These are phyloP conservation scores for Rhynchospora pubera DNA, from an alignment of 176 grass and related monocot genomes.

Conservation along the genomic window DNA sequence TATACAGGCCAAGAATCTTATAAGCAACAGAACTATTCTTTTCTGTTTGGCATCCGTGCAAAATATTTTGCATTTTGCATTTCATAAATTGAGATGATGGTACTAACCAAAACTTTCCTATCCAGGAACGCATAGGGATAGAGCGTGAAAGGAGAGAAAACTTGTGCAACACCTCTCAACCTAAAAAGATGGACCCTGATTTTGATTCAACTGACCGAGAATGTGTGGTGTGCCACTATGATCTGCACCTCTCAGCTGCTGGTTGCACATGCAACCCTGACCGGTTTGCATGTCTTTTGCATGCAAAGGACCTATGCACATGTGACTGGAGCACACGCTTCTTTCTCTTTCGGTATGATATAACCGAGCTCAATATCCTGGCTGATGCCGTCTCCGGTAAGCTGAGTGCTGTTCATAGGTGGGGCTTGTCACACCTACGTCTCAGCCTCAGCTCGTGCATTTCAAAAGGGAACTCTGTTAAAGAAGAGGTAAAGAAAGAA, in stretches of 20 bases:
- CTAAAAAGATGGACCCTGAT: conserved; percentile 66
- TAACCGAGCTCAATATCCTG: conserved; percentile 72
- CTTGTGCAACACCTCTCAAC: conserved; percentile 44
- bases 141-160: conserved; percentile 46
- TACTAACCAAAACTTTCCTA: conserved; percentile 26
- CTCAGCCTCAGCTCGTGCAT: conserved; percentile 64
- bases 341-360: conserved; percentile 82
- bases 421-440: conserved; percentile 73
- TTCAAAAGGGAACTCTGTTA: conserved; percentile 45
- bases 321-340: conserved; percentile 66
- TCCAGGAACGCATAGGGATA: conserved; percentile 56
- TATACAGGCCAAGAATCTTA: not conserved
- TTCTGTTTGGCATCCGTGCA: too few relatives aligned
- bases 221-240: conserved; percentile 82
- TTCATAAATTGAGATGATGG: conserved; percentile 6
- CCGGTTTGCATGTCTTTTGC: conserved; percentile 59
- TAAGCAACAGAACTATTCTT: not conserved
- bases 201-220: conserved; percentile 82
- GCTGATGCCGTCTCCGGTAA: conserved; percentile 84
- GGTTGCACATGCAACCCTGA: conserved; percentile 58
- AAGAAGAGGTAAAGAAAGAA: conserved; percentile 24
- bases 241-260: conserved; percentile 82
- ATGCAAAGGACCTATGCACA: conserved; percentile 74
- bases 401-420: conserved; percentile 86
- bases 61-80: not conserved